Evolutionary conservation across 2,329 filamentous ascomycete species (phyloP), one percentile per base, ranked within the genome.

Genomic region (Aspergillus puulaauensis): DNA sequence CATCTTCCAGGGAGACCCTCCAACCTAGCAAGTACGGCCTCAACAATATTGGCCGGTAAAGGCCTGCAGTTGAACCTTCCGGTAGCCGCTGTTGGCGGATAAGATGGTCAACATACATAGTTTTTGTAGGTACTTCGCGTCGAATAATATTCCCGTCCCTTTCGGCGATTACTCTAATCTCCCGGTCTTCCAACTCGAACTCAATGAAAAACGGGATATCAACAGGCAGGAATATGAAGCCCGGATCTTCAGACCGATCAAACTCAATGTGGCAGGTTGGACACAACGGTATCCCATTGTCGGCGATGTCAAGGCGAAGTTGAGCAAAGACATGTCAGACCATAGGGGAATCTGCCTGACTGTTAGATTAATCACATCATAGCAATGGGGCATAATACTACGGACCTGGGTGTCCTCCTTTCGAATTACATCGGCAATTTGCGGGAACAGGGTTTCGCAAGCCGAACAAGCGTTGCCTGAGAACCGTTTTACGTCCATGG

Each of bases 171-270:
- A 11, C 37, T 33, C 44, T 49, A 9, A 33, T 45, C 39, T 44
- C 35, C 39, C 31, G 37, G 41, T 66, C 62, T 43, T 57, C 27
- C 2, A 59, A 35, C 48, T 67, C 62, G 27, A 64, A 66, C n/a
- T 65, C 45, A 15, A 66, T 63, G 39, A 63, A 67, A 48, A 43
- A 64, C 21, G 44, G 46, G 4, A 67, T 47, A 41, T 65, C 48
- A n/a, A 56, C 56, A 40, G 62, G 65, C 33, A 65, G 51, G 50
- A 64, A 67, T 6, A 64, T 35, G 31, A 61, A 61, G 19, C 64
- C 59, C 0, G 63, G 59, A 19, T 54, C 55, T 12, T 44, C 43
- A 24, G 53, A n/a, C 12, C 52, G 35, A 51, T 65, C 61, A 24
- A 63, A 61, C 44, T 58, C 48, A 7, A 19, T 19, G 43, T 64